Percentiles rank a stretch among this genome's conserved stretches.
phyloP scores from a whole-genome alignment of 2,329 filamentous ascomycete genomes.

The Diaporthe amygdali region DNA sequence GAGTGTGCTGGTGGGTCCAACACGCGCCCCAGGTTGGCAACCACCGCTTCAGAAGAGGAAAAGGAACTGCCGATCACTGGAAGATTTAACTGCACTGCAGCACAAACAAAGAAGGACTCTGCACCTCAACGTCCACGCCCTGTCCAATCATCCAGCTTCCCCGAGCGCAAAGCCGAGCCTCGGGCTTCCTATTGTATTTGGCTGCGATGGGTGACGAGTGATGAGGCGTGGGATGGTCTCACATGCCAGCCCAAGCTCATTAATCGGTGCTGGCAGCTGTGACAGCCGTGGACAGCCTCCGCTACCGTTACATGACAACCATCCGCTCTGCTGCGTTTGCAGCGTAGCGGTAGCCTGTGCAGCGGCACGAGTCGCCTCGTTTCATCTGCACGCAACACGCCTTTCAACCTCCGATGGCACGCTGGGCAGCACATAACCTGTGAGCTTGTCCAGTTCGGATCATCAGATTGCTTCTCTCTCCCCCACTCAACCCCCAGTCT shows the following conservation, averaged over 20 bases:
- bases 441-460: constrained; percentile 1
- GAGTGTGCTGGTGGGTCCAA: neutral
- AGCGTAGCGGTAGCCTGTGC: neutral
- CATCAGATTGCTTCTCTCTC: neutral
- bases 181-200: neutral
- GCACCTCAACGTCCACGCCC: neutral
- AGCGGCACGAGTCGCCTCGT: constrained; percentile 5
- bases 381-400: constrained; percentile 26
- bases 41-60: constrained; percentile 2
- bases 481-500: neutral
- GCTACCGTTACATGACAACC: constrained; percentile 9
- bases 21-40: constrained; percentile 9
- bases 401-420: constrained; percentile 22
- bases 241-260: neutral
- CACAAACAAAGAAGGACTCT: constrained; percentile 6
- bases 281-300: neutral
- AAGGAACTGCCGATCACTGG: neutral
- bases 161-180: constrained; percentile 9
- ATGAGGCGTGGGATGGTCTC: neutral
- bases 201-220: neutral
- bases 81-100: neutral
- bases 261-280: neutral
- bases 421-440: neutral
- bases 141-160: neutral
- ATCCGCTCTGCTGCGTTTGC: neutral